phyloP scores from a whole-genome alignment of 306 rosid genomes.

The Vigna nakashimae region DNA sequence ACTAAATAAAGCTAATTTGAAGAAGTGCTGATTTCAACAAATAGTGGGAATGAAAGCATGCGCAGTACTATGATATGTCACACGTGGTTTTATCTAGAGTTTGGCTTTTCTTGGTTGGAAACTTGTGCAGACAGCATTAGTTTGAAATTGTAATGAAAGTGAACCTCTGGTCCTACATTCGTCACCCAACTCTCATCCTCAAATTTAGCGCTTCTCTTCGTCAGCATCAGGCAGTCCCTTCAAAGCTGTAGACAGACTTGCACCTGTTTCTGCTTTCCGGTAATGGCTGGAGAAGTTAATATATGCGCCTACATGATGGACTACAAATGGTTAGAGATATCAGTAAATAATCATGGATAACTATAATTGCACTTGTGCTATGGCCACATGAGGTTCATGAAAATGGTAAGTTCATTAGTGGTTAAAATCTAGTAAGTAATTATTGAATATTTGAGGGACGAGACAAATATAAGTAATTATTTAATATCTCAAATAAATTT shows the following conservation, averaged over 20 bases:
- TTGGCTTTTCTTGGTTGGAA: constrained; percentile 30
- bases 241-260: constrained; percentile 2
- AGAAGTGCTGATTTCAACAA: constrained; percentile 5
- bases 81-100: not conserved
- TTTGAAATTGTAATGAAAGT: constrained; percentile 12
- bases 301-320: not conserved
- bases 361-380: too few species aligned
- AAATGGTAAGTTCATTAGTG: too few species aligned
- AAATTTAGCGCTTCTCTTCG: constrained; percentile 3
- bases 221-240: constrained; percentile 6
- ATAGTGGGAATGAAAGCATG: constrained; percentile 17
- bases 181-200: constrained; percentile 20
- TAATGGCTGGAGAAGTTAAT: constrained; percentile 14
- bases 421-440: too few species aligned
- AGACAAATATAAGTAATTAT: too few species aligned
- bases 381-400: too few species aligned
- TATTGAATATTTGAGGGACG: too few species aligned
- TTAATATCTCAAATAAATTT: too few species aligned
- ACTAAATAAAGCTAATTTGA: not conserved
- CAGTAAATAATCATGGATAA: not conserved
- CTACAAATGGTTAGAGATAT: not conserved
- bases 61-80: not conserved
- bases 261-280: constrained; percentile 21
- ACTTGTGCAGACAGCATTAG: constrained; percentile 10
- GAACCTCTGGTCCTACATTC: constrained; percentile 25